Evolutionary conservation across 78 protist genomes (phyloP).

Genomic region (Guillardia theta): DNA sequence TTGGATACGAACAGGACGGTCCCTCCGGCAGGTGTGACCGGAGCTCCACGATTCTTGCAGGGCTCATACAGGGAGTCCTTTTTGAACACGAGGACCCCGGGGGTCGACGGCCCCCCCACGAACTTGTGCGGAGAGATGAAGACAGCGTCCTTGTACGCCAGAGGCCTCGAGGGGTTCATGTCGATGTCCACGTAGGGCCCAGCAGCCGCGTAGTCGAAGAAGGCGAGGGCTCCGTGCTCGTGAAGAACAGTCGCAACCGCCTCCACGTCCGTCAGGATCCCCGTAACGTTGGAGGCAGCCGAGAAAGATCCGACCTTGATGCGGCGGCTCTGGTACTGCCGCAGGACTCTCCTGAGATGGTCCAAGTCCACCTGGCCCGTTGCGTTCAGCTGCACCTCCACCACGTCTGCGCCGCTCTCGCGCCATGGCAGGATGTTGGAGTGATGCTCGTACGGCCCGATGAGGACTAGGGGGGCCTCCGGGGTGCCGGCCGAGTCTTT

Average conservation of each 20-base stretch:
- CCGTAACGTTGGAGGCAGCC: slow-evolving; percentile 91
- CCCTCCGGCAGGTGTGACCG: slow-evolving; percentile 76
- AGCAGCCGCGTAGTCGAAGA: slow-evolving; percentile 88
- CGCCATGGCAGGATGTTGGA: slow-evolving; percentile 88
- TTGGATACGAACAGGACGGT: slow-evolving; percentile 74
- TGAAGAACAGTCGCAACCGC: slow-evolving; percentile 67
- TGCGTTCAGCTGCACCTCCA: neutral
- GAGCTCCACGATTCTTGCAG: neutral
- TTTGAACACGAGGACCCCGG: slow-evolving; percentile 79
- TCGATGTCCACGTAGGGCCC: slow-evolving; percentile 61
- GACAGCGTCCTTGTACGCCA: slow-evolving; percentile 66
- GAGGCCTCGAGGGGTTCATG: slow-evolving; percentile 3
- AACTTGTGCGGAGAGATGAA: slow-evolving; percentile 87
- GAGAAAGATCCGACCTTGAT: slow-evolving; percentile 72
- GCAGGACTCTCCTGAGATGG: slow-evolving; percentile 47
- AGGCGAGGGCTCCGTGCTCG: slow-evolving; percentile 63
- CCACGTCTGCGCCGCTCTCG: slow-evolving; percentile 65
- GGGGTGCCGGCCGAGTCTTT: neutral
- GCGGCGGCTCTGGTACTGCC: neutral
- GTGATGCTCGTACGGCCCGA: slow-evolving; percentile 92
- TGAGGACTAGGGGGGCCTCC: slow-evolving; percentile 53
- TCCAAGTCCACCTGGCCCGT: slow-evolving; percentile 51
- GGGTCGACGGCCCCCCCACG: slow-evolving; percentile 83
- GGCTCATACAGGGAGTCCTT: neutral
- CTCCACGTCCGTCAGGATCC: slow-evolving; percentile 66